Conservation (phyloP, 1,139 yeast species). For the Trichomonascaceae sp. region DNA sequence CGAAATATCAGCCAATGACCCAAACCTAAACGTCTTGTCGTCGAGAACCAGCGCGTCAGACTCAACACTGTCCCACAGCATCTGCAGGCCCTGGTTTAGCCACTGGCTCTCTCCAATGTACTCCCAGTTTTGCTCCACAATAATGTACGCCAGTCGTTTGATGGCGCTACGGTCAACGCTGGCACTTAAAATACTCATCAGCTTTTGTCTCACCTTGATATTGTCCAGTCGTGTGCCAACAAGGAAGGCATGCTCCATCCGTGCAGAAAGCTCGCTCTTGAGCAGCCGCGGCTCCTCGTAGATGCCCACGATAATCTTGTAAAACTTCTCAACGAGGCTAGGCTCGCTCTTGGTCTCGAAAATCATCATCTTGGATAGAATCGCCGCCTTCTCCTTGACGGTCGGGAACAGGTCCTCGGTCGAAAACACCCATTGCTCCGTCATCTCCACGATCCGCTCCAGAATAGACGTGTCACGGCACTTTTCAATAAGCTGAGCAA, state of each 20-base stretch:
- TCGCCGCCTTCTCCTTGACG: constrained; percentile 90
- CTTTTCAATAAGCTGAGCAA: constrained; percentile 84
- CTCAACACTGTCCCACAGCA: constrained; percentile 70
- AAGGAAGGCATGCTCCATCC: constrained; percentile 94
- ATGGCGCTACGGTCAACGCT: constrained; percentile 71
- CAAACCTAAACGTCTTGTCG: constrained; percentile 39
- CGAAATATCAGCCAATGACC: constrained; percentile 31
- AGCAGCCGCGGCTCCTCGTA: constrained; percentile 72
- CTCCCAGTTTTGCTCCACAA: constrained; percentile 96
- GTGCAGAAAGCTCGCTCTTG: constrained; percentile 79
- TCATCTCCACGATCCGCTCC: constrained; percentile 63
- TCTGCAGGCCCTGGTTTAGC: constrained; percentile 87
- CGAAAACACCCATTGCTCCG: constrained; percentile 82
- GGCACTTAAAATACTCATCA: constrained; percentile 68
- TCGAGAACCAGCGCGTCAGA: constrained; percentile 37
- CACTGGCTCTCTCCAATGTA: constrained; percentile 84
- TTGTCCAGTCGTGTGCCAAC: constrained; percentile 85
- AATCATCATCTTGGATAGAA: constrained; percentile 84
- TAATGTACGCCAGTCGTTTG: constrained; percentile 70
- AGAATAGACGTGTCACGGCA: constrained; percentile 68
- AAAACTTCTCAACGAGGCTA: constrained; percentile 66
- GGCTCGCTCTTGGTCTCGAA: constrained; percentile 83
- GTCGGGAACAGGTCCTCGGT: constrained; percentile 82
- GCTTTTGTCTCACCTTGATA: constrained; percentile 56
- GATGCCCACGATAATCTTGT: constrained; percentile 75